A percentile compares a stretch with the other conserved stretches of the same genome.
Conservation (phyloP, 805 yeast genomes). For the Komagataella pseudopastoris region DNA sequence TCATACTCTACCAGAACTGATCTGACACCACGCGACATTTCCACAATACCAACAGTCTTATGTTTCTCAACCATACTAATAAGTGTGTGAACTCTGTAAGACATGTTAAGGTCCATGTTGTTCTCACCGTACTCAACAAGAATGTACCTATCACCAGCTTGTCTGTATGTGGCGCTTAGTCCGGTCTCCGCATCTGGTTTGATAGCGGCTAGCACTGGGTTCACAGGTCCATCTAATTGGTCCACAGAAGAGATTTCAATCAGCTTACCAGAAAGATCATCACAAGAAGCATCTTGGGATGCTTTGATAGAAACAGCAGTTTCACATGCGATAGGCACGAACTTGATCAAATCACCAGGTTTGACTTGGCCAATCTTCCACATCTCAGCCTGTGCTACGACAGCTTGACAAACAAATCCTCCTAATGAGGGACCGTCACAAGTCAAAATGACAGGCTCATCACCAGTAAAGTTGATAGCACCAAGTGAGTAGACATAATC, state of each 20-base stretch:
- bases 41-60: constrained; percentile 70
- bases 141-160: constrained; percentile 92
- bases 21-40: constrained; percentile 96
- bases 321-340: constrained; percentile 63
- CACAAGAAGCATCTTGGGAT: constrained; percentile 44
- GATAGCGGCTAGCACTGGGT: constrained; percentile 53
- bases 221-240: constrained; percentile 33
- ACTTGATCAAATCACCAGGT: constrained; percentile 80
- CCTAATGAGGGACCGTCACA: constrained; percentile 98
- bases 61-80: constrained; percentile 56
- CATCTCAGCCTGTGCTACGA: constrained; percentile 89
- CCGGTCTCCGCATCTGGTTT: constrained; percentile 31
- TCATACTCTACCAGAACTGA: constrained; percentile 85
- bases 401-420: constrained; percentile 95
- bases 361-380: constrained; percentile 98
- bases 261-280: constrained; percentile 25
- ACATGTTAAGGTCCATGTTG: constrained; percentile 68
- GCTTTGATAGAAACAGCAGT: constrained; percentile 53
- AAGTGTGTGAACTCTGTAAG: constrained; percentile 77
- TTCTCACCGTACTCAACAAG: constrained; percentile 90
- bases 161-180: constrained; percentile 77
- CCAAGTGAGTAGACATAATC: constrained; percentile 95
- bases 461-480: constrained; percentile 96
- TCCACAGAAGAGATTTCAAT: constrained; percentile 13
- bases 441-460: constrained; percentile 92